These are phyloP conservation scores for Aaosphaeria arxii DNA, from an alignment of 2,329 filamentous ascomycete genomes.

Conservation along the genomic window DNA sequence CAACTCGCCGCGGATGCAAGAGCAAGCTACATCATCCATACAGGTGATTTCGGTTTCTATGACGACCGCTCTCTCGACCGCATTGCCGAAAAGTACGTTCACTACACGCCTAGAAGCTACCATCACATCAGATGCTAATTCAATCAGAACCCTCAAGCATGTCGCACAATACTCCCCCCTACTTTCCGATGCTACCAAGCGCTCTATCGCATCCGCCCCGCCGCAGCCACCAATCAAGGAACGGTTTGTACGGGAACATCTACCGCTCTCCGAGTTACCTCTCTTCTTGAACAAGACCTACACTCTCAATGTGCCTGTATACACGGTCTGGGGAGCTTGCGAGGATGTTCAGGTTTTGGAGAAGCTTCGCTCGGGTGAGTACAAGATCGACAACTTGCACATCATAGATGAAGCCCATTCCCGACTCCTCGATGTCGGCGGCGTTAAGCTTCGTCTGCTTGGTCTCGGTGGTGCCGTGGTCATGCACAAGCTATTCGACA, in stretches of 20 bases:
- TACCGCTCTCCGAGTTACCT: constrained; percentile 89
- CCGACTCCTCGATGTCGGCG: constrained; percentile 88
- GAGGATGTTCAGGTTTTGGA: constrained; percentile 97
- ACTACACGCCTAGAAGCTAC: neutral
- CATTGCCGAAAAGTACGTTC: constrained; percentile 90
- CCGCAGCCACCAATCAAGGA: constrained; percentile 72
- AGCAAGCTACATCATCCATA: constrained; percentile 97
- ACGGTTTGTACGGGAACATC: constrained; percentile 74
- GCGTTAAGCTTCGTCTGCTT: constrained; percentile 90
- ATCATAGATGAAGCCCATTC: constrained; percentile 98
- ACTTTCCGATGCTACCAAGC: constrained; percentile 72
- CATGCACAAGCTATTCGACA: constrained; percentile 99
- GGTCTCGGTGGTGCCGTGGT: constrained; percentile 94
- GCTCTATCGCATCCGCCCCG: constrained; percentile 64
- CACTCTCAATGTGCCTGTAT: constrained; percentile 93
- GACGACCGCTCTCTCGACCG: constrained; percentile 92
- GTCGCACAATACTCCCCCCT: constrained; percentile 97
- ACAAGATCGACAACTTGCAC: constrained; percentile 95
- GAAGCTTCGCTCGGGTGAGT: constrained; percentile 95
- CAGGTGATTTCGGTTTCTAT: constrained; percentile 98
- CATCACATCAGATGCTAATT: constrained; percentile 7
- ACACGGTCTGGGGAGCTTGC: constrained; percentile 98
- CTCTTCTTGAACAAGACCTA: constrained; percentile 83
- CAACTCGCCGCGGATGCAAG: constrained; percentile 92
- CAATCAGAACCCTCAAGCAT: constrained; percentile 83